phyloP scores from a whole-genome alignment of 805 yeast genomes.

The Candida parachauliodes region DNA sequence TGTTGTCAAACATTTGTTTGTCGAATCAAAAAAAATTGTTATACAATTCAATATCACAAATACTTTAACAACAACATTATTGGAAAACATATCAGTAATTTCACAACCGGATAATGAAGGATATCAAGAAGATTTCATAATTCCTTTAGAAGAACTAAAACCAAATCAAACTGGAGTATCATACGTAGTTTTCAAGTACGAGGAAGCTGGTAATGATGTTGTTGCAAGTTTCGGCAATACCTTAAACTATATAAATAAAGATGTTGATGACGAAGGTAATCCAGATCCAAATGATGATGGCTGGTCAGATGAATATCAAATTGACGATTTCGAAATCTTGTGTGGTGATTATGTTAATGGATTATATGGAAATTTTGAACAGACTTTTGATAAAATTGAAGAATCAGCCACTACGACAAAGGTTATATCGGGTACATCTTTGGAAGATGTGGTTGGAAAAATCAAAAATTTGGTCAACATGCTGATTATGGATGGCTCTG shows the following conservation, averaged over 20 bases:
- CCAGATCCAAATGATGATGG: slow-evolving; percentile 72
- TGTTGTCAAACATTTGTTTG: slow-evolving; percentile 78
- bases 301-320: slow-evolving; percentile 88
- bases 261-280: slow-evolving; percentile 68
- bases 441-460: slow-evolving; percentile 45
- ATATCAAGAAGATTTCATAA: slow-evolving; percentile 64
- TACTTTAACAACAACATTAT: slow-evolving; percentile 73
- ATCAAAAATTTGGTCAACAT: slow-evolving; percentile 47
- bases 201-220: slow-evolving; percentile 22
- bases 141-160: slow-evolving; percentile 67
- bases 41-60: slow-evolving; percentile 82
- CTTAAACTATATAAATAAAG: slow-evolving; percentile 72
- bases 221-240: slow-evolving; percentile 56
- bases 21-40: slow-evolving; percentile 61
- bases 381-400: slow-evolving; percentile 68
- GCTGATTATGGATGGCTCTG: slow-evolving; percentile 70
- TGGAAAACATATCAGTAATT: slow-evolving; percentile 72
- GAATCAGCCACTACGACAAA: slow-evolving; percentile 61
- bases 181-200: slow-evolving; percentile 66
- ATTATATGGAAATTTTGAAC: slow-evolving; percentile 71
- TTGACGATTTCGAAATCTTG: slow-evolving; percentile 69
- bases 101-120: slow-evolving; percentile 59
- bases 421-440: slow-evolving; percentile 48
- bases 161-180: slow-evolving; percentile 73
- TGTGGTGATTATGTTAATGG: slow-evolving; percentile 85